Evolutionary conservation across 257 asterid species (phyloP).

Genomic region (Nicotiana undulata): DNA sequence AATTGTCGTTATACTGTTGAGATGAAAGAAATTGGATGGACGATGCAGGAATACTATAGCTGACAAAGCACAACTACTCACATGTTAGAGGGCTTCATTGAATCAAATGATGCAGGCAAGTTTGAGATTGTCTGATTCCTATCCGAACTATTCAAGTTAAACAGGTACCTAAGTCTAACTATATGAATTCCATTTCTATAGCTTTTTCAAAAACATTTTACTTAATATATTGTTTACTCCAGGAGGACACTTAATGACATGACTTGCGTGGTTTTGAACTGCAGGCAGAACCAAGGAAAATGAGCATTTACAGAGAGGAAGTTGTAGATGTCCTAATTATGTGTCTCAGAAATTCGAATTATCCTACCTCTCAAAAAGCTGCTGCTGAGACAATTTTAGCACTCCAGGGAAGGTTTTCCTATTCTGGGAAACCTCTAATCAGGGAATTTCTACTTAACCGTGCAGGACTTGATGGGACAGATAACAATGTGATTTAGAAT

Average conservation of each 20-base stretch:
- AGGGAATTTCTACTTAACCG: constrained; percentile 60
- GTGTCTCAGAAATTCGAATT: constrained; percentile 60
- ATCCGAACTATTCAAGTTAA: constrained; percentile 55
- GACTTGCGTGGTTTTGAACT: not conserved
- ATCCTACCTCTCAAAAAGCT: constrained; percentile 44
- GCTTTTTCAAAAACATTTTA: too few species aligned
- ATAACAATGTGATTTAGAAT: constrained; percentile 31
- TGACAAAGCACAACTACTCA: constrained; percentile 45
- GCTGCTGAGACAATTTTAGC: constrained; percentile 71
- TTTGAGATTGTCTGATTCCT: constrained; percentile 60
- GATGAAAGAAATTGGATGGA: constrained; percentile 65
- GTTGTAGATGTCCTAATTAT: constrained; percentile 62
- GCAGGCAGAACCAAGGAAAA: constrained; percentile 82
- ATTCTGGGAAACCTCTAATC: constrained; percentile 62
- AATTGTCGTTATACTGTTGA: constrained; percentile 47
- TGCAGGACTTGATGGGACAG: constrained; percentile 48
- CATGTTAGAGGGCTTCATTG: constrained; percentile 42
- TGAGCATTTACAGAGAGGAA: constrained; percentile 88
- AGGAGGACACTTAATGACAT: too few species aligned
- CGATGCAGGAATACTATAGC: constrained; percentile 59
- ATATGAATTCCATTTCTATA: too few species aligned
- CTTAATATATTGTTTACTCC: too few species aligned
- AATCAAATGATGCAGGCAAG: constrained; percentile 35
- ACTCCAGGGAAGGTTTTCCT: constrained; percentile 76
- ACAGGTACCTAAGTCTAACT: constrained; percentile 34